Conservation (phyloP, 192 early-diverging fungal genomes). For the Coemansia sp. region DNA sequence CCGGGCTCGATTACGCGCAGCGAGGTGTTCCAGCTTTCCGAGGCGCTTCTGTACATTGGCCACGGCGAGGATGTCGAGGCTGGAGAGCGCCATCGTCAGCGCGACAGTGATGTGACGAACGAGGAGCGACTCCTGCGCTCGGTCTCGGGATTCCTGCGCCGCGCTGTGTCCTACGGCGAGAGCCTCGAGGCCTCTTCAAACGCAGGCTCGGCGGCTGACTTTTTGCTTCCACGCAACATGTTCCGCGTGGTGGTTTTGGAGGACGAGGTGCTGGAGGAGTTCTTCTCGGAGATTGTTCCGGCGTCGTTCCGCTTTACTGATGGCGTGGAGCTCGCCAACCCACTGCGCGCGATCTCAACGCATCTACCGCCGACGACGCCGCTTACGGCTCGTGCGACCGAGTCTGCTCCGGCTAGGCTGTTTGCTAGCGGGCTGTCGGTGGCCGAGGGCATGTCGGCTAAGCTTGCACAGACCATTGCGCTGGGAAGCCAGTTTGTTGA, state of each 20-base stretch:
- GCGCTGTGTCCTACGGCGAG: slow-evolving; percentile 25
- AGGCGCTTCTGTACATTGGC: slow-evolving; percentile 77
- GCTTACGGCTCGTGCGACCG: slow-evolving; percentile 17
- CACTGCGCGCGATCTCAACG: slow-evolving; percentile 40
- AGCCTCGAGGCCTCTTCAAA: neutral
- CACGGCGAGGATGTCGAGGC: slow-evolving; percentile 40
- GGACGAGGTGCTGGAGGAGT: slow-evolving; percentile 80
- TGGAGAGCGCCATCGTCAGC: neutral
- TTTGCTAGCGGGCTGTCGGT: slow-evolving; percentile 28
- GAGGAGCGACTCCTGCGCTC: slow-evolving; percentile 50
- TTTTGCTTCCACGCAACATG: slow-evolving; percentile 42
- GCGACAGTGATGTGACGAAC: slow-evolving; percentile 28
- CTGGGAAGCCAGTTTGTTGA: slow-evolving; percentile 52
- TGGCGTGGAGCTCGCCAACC: slow-evolving; percentile 47
- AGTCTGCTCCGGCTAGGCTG: slow-evolving; percentile 25
- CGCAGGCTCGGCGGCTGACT: slow-evolving; percentile 6
- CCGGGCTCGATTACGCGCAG: slow-evolving; percentile 66
- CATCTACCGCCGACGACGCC: slow-evolving; percentile 32
- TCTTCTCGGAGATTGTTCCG: slow-evolving; percentile 63
- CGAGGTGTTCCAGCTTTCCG: slow-evolving; percentile 81
- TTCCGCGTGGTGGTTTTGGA: slow-evolving; percentile 83
- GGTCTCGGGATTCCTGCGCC: slow-evolving; percentile 32
- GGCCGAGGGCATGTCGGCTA: slow-evolving; percentile 43
- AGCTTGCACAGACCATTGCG: slow-evolving; percentile 48
- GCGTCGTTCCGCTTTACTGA: slow-evolving; percentile 49